Evolutionary conservation across 192 early-diverging fungal genomes (phyloP).

Genomic region (Phlyctochytrium arcticum): DNA sequence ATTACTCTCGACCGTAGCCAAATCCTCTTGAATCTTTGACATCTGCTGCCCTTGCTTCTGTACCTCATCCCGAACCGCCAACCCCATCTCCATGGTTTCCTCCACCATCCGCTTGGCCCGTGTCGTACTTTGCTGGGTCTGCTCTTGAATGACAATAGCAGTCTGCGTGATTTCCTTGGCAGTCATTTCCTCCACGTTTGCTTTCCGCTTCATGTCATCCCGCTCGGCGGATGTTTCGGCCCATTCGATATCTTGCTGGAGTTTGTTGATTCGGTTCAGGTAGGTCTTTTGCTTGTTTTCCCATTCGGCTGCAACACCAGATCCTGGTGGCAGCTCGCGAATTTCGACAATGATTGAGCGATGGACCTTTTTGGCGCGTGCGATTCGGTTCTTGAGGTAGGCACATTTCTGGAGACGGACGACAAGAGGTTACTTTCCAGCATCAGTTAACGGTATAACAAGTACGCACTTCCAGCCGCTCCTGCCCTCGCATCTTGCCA

Average conservation of each 20-base stretch:
- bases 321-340: conserved; percentile 29
- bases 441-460: not conserved
- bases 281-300: conserved; percentile 44
- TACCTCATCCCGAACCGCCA: conserved; percentile 42
- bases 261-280: conserved; percentile 39
- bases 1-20: conserved; percentile 53
- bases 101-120: conserved; percentile 40
- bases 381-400: conserved; percentile 49
- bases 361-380: conserved; percentile 47
- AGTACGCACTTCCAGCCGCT: conserved; percentile 39
- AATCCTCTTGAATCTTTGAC: conserved; percentile 41
- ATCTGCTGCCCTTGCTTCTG: conserved; percentile 54
- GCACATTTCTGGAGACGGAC: conserved; percentile 46
- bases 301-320: conserved; percentile 29
- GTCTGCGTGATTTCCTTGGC: conserved; percentile 47
- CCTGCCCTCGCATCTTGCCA: conserved; percentile 41
- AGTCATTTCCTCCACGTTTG: conserved; percentile 47
- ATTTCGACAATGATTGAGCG: conserved; percentile 49
- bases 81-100: conserved; percentile 54
- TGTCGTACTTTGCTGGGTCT: conserved; percentile 43
- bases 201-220: conserved; percentile 35
- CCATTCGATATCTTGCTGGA: conserved; percentile 57
- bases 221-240: conserved; percentile 48
- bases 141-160: conserved; percentile 47
- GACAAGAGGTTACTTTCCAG: not conserved